phyloP scores from a whole-genome alignment of 2,329 filamentous ascomycete species.

The Uncinocarpus reesii region DNA sequence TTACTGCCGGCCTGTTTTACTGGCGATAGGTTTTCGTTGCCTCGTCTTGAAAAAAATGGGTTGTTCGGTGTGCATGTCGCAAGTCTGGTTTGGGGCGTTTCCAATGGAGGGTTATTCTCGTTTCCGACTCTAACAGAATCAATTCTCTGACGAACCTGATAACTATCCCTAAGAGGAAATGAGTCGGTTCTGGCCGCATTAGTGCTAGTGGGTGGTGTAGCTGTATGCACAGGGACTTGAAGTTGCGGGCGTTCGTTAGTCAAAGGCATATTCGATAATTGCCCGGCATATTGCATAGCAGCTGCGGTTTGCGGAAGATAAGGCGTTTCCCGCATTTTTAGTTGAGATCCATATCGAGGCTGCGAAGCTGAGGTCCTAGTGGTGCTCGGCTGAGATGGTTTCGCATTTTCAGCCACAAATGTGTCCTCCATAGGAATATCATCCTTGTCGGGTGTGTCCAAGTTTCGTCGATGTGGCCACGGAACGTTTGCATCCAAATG shows the following conservation, averaged over 20 bases:
- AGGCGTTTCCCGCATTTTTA: conserved; percentile 12
- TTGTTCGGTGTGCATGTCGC: too few relatives aligned
- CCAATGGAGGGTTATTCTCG: background rate
- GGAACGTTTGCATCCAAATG: background rate
- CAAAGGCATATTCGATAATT: background rate
- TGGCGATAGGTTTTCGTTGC: background rate
- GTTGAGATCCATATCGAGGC: conserved; percentile 4
- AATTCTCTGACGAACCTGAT: background rate
- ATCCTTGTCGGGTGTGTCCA: background rate
- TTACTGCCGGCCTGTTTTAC: background rate
- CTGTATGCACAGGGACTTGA: background rate
- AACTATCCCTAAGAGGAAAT: background rate
- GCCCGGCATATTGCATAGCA: conserved; percentile 17
- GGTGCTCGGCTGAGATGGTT: background rate
- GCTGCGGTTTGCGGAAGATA: conserved; percentile 16
- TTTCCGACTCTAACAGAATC: background rate
- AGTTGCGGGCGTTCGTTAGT: background rate
- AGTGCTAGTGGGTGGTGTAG: background rate
- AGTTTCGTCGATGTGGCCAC: background rate
- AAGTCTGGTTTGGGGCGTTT: background rate
- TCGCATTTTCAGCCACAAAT: background rate
- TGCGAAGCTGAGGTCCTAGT: background rate
- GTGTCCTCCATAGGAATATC: background rate
- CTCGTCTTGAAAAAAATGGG: background rate
- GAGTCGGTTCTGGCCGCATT: background rate